These are phyloP conservation scores for Backusella psychrophila DNA, from an alignment of 192 early-diverging fungal species.

Conservation along the genomic window DNA sequence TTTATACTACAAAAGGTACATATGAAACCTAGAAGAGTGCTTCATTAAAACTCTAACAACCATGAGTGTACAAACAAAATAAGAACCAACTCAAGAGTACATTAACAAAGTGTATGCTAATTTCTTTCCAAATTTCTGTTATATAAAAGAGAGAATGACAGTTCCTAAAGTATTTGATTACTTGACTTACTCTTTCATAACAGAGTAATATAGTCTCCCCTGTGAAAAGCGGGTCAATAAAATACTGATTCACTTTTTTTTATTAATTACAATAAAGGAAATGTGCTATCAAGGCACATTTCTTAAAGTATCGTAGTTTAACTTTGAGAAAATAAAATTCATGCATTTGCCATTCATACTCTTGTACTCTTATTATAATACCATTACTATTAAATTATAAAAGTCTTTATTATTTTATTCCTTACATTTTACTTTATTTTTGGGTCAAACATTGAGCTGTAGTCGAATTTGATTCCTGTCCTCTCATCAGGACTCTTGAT, in stretches of 20 bases:
- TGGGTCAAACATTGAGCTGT: background rate
- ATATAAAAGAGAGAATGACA: background rate
- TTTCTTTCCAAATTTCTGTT: background rate
- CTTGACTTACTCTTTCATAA: background rate
- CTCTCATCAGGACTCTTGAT: background rate
- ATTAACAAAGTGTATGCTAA: background rate
- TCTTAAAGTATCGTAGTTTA: background rate
- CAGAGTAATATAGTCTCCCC: background rate
- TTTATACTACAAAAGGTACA: background rate
- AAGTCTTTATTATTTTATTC: background rate
- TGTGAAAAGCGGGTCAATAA: background rate
- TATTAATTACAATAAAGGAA: background rate
- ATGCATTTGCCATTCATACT: background rate
- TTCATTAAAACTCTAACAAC: background rate
- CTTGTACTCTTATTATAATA: no score
- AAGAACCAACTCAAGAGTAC: background rate
- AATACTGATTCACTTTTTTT: background rate
- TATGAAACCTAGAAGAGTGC: background rate
- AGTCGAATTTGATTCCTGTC: background rate
- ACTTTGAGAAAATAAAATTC: background rate
- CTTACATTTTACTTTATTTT: background rate
- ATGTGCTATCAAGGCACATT: background rate
- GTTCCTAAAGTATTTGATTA: background rate
- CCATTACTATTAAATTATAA: background rate
- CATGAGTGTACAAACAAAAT: background rate